Evolutionary conservation across 805 yeast genomes (phyloP), one percentile per base, ranked within the genome.

Genomic region (Tetrapisispora fleetii): DNA sequence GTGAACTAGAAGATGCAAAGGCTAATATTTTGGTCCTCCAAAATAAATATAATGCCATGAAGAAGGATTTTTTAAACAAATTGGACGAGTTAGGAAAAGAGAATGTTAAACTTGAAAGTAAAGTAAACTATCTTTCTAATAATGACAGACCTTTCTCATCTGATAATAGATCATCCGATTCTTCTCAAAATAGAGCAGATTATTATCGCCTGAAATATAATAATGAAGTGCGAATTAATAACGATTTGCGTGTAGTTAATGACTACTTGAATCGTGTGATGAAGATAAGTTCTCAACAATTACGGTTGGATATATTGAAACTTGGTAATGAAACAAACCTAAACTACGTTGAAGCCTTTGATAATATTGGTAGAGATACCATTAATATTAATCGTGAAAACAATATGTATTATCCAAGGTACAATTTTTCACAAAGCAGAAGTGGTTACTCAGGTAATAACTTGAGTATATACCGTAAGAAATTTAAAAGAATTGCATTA

Each of bases 261-360:
- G 62, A 60, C 18, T 65, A 66, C 43, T 47, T 64, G 45, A 60
- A 63, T 45, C 58, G 60, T 18, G 63, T 65, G 11, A 46, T 65
- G 37, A 55, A 56, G 35, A 63, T 64, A 18, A 55, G 64, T 18
- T 57, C 67, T 2, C 57, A 53, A 35, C 65, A 63, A 39, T 47
- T 64, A 30, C 55, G 61, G 24, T 51, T 58, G 19, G 68, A 64
- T 44, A 52, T 58, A 14, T 46, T 58, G 46, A 63, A 58, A 52
- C 50, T 56, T 16, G 58, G 55, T 36, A 55, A 55, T 40, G 64
- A 60, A 30, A 43, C 57, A 21, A 43, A 46, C 38, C 21, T 32
- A 14, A 24, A 37, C 18, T 27, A 36, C 24, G 2, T 33, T 19
- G 40, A 39, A 2, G 17, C 22, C 33, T 36, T 28, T 22, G 36